Conservation (phyloP, 257 asterid genomes). For the Oldenlandia corymbosa region DNA sequence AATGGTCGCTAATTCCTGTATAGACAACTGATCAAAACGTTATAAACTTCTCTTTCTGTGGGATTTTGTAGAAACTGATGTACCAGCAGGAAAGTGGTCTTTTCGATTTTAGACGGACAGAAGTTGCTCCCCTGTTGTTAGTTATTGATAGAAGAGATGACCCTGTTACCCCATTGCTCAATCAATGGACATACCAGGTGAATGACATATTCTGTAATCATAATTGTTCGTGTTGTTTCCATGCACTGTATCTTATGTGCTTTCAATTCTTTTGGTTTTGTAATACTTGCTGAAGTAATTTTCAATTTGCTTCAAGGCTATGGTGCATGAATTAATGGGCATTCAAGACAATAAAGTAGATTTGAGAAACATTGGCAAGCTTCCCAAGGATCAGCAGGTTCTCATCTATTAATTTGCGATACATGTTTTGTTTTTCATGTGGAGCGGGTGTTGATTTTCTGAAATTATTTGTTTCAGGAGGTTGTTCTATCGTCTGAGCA, state of each 20-base stretch:
- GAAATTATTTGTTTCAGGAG: constrained; percentile 46
- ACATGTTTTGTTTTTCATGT: constrained; percentile 14
- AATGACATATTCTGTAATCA: constrained; percentile 5
- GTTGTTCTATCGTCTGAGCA: constrained; percentile 96
- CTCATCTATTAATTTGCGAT: constrained; percentile 15
- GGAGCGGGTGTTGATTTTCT: constrained; percentile 17
- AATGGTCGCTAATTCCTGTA: neutral
- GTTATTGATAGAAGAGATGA: constrained; percentile 93
- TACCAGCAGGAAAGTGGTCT: constrained; percentile 96
- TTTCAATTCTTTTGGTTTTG: neutral
- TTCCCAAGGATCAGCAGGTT: constrained; percentile 86
- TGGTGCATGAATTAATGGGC: constrained; percentile 94
- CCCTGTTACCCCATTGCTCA: constrained; percentile 89
- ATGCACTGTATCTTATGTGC: neutral
- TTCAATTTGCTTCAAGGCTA: constrained; percentile 46
- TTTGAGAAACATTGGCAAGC: constrained; percentile 59
- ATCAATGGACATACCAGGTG: constrained; percentile 99
- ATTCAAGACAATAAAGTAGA: constrained; percentile 93
- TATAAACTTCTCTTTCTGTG: constrained; percentile 18
- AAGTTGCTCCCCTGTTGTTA: constrained; percentile 85
- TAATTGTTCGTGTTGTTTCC: constrained; percentile 1
- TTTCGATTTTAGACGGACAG: constrained; percentile 88
- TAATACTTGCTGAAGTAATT: neutral
- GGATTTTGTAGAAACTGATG: constrained; percentile 77
- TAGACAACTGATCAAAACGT: constrained; percentile 2